phyloP scores from a whole-genome alignment of 148 eudicot species.

The Fallopia convolvulus region DNA sequence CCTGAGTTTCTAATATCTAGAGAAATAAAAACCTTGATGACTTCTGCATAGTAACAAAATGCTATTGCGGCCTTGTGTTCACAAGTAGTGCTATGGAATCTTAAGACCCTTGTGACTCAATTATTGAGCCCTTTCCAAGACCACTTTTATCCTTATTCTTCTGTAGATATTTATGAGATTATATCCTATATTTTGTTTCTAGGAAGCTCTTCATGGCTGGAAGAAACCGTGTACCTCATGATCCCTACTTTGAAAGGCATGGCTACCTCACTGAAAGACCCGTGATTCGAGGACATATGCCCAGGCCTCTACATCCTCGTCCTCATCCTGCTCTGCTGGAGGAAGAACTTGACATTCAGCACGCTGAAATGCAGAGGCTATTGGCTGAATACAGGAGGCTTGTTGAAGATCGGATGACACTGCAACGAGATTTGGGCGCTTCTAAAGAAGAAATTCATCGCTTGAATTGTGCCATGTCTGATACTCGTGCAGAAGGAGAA shows the following conservation, averaged over 20 bases:
- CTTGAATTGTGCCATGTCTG: constrained; percentile 57
- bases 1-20: background rate
- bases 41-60: background rate
- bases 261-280: constrained; percentile 54
- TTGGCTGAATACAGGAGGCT: constrained; percentile 77
- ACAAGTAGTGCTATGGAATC: background rate
- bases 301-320: constrained; percentile 33
- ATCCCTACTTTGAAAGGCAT: constrained; percentile 60
- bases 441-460: constrained; percentile 73
- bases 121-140: background rate
- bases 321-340: constrained; percentile 88
- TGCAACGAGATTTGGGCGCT: constrained; percentile 74
- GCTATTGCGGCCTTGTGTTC: background rate
- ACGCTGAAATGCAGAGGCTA: constrained; percentile 68
- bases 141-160: background rate
- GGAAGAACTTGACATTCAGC: constrained; percentile 89
- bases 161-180: background rate
- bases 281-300: constrained; percentile 44
- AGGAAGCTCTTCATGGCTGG: constrained; percentile 53
- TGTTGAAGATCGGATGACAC: constrained; percentile 64
- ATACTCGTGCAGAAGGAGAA: constrained; percentile 76
- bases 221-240: constrained; percentile 70
- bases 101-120: background rate
- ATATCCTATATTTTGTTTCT: constrained; percentile 4
- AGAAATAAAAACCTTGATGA: too few species aligned